Conservation (phyloP, 176 grass and related monocot species). For the Hordeum marinum region DNA sequence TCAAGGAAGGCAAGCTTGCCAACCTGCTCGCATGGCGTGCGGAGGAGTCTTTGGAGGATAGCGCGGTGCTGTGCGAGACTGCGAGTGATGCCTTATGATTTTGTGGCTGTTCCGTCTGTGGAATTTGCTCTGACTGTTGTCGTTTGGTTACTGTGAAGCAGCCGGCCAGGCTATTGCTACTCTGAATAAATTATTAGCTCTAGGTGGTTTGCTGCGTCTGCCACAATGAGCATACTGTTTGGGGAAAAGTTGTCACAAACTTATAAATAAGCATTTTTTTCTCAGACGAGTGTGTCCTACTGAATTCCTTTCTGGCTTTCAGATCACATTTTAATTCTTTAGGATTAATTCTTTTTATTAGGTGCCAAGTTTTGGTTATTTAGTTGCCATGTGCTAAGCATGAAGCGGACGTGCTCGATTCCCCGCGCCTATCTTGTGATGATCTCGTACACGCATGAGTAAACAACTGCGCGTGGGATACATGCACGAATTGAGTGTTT, state of each 20-base stretch:
- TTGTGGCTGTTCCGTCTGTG: background rate
- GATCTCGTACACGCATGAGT: no score
- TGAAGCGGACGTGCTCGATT: no score
- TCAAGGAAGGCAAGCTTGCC: slow-evolving; percentile 31
- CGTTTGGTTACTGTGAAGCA: slow-evolving; percentile 64
- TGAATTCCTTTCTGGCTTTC: no score
- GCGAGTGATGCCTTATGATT: no score
- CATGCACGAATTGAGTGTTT: background rate
- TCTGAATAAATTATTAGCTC: slow-evolving; percentile 40
- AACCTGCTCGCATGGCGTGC: slow-evolving; percentile 28
- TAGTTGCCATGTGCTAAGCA: no score
- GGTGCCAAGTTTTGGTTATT: no score
- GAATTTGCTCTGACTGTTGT: background rate
- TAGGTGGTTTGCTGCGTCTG: slow-evolving; percentile 72
- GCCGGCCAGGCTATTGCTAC: slow-evolving; percentile 59
- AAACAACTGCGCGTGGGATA: no score
- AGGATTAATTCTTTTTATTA: no score
- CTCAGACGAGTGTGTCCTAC: no score
- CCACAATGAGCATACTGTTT: slow-evolving; percentile 52
- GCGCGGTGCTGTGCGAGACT: slow-evolving; percentile 15
- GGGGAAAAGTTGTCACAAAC: slow-evolving; percentile 24
- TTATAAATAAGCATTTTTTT: slow-evolving; percentile 11
- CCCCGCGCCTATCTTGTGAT: no score
- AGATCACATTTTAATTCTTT: no score
- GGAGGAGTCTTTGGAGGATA: slow-evolving; percentile 28